Conservation (phyloP, 2,329 filamentous ascomycete genomes). For the Botrytis pseudocinerea region DNA sequence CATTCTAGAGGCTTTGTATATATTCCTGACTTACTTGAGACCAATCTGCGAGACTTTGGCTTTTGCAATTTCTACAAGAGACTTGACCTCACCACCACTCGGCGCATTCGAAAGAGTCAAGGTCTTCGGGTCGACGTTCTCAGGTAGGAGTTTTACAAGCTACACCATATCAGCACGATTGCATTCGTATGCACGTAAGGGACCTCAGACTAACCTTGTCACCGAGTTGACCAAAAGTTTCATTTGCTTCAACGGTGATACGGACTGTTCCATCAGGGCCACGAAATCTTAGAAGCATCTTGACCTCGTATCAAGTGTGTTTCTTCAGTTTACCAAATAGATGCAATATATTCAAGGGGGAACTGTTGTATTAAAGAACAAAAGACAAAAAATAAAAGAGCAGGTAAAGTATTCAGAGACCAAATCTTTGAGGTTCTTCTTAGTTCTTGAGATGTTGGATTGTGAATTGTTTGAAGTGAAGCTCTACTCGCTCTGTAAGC, state of each 20-base stretch:
- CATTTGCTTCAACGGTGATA: conserved; percentile 71
- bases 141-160: conserved; percentile 60
- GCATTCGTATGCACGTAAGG: neutral
- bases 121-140: conserved; percentile 60
- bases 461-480: neutral
- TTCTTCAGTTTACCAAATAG: neutral
- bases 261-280: conserved; percentile 93
- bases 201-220: conserved; percentile 47
- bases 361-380: neutral
- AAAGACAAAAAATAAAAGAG: neutral
- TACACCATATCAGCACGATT: conserved; percentile 39
- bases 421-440: conserved; percentile 7
- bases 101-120: conserved; percentile 64
- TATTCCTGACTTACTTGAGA: conserved; percentile 50
- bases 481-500: neutral
- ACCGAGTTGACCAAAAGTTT: conserved; percentile 68
- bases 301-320: conserved; percentile 13
- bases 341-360: neutral
- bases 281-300: conserved; percentile 48
- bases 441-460: neutral
- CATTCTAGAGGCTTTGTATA: neutral
- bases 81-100: conserved; percentile 57
- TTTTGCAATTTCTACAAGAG: conserved; percentile 57
- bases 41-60: conserved; percentile 60
- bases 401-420: neutral